phyloP scores from a whole-genome alignment of 192 early-diverging fungal genomes.

The Powellomyces hirtus region DNA sequence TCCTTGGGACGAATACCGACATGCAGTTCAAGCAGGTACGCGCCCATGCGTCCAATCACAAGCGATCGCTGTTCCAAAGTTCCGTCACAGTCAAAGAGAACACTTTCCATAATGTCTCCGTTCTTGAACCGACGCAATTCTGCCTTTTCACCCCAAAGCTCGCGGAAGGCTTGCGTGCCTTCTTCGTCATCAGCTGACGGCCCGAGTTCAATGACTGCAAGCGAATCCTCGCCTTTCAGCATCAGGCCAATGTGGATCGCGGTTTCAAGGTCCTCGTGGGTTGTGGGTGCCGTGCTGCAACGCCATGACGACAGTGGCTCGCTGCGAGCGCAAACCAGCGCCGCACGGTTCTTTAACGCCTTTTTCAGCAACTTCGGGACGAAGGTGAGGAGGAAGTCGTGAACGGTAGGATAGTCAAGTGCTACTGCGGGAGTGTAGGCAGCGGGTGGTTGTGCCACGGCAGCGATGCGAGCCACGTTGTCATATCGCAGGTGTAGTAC shows the following conservation, averaged over 20 bases:
- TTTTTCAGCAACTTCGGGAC: slow-evolving; percentile 36
- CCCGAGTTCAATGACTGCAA: slow-evolving; percentile 81
- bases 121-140: slow-evolving; percentile 94
- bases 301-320: slow-evolving; percentile 14
- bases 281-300: slow-evolving; percentile 8
- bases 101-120: slow-evolving; percentile 84
- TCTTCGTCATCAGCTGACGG: slow-evolving; percentile 72
- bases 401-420: slow-evolving; percentile 39
- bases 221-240: slow-evolving; percentile 62
- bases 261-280: slow-evolving; percentile 32
- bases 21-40: slow-evolving; percentile 75
- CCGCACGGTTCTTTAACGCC: slow-evolving; percentile 39
- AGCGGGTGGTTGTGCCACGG: slow-evolving; percentile 3
- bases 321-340: slow-evolving; percentile 26
- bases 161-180: slow-evolving; percentile 61
- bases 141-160: slow-evolving; percentile 85
- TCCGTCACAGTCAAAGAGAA: slow-evolving; percentile 69
- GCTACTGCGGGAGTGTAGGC: slow-evolving; percentile 29
- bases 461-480: slow-evolving; percentile 50
- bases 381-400: slow-evolving; percentile 28
- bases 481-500: slow-evolving; percentile 66
- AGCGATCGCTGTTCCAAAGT: slow-evolving; percentile 61
- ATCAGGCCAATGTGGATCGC: slow-evolving; percentile 64
- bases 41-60: slow-evolving; percentile 78
- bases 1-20: slow-evolving; percentile 47